Evolutionary conservation across 805 yeast species (phyloP), one percentile per base, ranked within the genome.

Genomic region (Zygoascus ofunaensis): DNA sequence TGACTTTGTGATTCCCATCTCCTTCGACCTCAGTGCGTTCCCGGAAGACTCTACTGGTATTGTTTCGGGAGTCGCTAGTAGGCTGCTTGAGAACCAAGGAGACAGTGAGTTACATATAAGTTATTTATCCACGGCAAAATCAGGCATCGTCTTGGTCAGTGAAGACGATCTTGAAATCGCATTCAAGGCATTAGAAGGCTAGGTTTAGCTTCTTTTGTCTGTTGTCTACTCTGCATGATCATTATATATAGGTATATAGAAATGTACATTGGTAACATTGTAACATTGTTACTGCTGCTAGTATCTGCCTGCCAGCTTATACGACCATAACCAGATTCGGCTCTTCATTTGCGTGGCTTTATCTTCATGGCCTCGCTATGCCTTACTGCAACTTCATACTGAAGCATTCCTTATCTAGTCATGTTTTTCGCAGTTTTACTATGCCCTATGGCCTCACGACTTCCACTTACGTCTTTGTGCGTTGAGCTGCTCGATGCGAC

Each of bases 31-130:
- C 47, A 63, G 70, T 12, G 60, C 62, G 23, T 56, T 79, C 20
- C 84, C 84, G 0, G 59, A 74, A 15, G 79, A 79, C 56, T 65
- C 77, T 5, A 76, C 79, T 19, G 86, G 86, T 34, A 77, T 80
- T 40, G 83, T 79, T 1, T 78, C 83, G 0, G 82, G 82, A 1
- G 68, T 80, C 19, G 82, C 85, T 0, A 62, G 74, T 34, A 68
- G 64, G 44, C 58, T 79, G 20, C 54, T 72, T 18, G 63, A 68
- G 66, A 43, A 48, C 37, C 37, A 50, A 15, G 49, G 43, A 52
- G 34, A 41, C 54, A 7, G 56, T 67, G 2, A 66, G 66, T 39
- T 79, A 72, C 50, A 74, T 75, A 54, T 55, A 53, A 43, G 76
- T 54, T 80, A 78, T 51, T 60, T 80, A 18, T 74, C 81, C 19